A percentile compares a stretch with the other conserved stretches of the same genome.
Evolutionary conservation across 2,329 filamentous ascomycete species (phyloP).

Genomic region (Pezicula neosporulosa): DNA sequence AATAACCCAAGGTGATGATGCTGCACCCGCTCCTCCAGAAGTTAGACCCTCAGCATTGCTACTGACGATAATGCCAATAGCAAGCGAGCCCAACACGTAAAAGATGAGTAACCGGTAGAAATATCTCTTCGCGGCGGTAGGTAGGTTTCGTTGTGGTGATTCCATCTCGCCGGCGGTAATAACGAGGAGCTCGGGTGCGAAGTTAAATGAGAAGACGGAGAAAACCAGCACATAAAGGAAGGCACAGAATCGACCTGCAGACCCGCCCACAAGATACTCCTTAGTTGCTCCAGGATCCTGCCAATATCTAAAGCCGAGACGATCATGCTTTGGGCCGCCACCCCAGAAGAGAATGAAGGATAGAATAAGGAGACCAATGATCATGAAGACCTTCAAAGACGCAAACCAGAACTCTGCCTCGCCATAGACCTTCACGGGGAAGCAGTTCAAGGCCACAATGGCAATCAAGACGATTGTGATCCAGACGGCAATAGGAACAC

Average conservation of each 20-base stretch:
- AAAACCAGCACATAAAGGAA: constrained; percentile 44
- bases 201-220: constrained; percentile 46
- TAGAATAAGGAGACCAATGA: constrained; percentile 15
- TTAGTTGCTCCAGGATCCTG: constrained; percentile 42
- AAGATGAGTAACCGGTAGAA: constrained; percentile 62
- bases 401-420: constrained; percentile 53
- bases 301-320: constrained; percentile 43
- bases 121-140: constrained; percentile 53
- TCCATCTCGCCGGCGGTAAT: constrained; percentile 56
- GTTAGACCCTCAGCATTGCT: constrained; percentile 48
- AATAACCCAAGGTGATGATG: constrained; percentile 46
- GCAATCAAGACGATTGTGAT: constrained; percentile 36
- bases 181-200: constrained; percentile 48
- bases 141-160: constrained; percentile 52
- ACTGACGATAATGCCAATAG: constrained; percentile 58
- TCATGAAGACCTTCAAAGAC: constrained; percentile 27
- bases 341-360: constrained; percentile 25
- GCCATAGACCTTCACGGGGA: constrained; percentile 53
- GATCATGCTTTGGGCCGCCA: constrained; percentile 26
- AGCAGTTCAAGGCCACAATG: constrained; percentile 34
- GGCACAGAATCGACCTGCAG: constrained; percentile 47
- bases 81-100: constrained; percentile 52
- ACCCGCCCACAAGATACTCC: constrained; percentile 34
- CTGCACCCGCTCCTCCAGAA: constrained; percentile 48
- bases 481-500: constrained; percentile 37